Evolutionary conservation across 2,329 filamentous ascomycete genomes (phyloP).

Genomic region (Colletotrichum coccodes): DNA sequence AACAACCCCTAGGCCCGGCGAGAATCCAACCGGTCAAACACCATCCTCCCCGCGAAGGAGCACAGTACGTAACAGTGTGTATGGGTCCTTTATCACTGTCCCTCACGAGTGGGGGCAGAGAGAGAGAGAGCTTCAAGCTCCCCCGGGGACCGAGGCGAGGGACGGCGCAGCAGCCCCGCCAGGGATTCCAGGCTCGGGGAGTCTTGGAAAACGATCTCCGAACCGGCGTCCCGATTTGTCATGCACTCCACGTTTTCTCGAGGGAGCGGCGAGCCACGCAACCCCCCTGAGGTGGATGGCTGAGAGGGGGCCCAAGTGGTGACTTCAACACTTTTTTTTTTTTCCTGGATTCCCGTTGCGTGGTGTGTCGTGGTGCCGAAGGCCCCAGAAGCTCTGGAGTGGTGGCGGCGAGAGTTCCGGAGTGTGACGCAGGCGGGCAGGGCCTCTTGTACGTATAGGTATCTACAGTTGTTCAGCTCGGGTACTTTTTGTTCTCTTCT

Average conservation of each 20-base stretch:
- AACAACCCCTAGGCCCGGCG: neutral
- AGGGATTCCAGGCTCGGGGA: neutral
- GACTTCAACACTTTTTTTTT: conserved; percentile 25
- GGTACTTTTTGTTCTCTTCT: too few relatives aligned
- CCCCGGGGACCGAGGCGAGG: neutral
- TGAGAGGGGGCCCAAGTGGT: conserved; percentile 7
- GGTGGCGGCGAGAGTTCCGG: conserved; percentile 11
- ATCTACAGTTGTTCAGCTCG: neutral
- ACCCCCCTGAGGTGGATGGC: too few relatives aligned
- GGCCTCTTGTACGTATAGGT: neutral
- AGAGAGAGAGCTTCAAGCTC: neutral
- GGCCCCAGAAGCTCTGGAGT: neutral
- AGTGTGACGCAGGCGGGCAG: conserved; percentile 16
- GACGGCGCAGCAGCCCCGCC: neutral
- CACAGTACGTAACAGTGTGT: neutral
- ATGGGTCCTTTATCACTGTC: neutral
- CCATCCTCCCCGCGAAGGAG: neutral
- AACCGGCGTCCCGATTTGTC: conserved; percentile 24
- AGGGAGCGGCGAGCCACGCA: neutral
- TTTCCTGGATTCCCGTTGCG: neutral
- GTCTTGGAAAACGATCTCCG: conserved; percentile 15
- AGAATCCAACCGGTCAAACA: neutral
- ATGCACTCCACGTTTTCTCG: conserved; percentile 25
- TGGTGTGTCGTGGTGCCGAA: neutral
- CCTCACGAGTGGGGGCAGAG: neutral